A percentile compares a stretch with the other conserved stretches of the same genome.
Evolutionary conservation across 2,329 filamentous ascomycete species (phyloP).

Genomic region (Phaeosphaeriaceae sp.): DNA sequence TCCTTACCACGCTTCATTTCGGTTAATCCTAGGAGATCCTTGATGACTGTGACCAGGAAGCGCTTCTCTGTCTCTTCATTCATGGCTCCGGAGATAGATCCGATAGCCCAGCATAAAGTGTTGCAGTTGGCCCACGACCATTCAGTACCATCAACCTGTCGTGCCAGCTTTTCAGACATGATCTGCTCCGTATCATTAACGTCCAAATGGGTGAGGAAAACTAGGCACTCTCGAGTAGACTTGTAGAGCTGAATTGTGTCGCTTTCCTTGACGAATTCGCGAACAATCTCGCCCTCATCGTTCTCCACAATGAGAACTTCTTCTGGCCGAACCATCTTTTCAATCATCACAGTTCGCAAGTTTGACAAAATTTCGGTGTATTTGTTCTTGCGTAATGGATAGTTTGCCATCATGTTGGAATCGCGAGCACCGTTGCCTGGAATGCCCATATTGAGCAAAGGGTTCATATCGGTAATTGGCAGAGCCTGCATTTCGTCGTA

Average conservation of each 20-base stretch:
- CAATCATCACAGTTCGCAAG: slow-evolving; percentile 96
- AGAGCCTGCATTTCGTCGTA: slow-evolving; percentile 99
- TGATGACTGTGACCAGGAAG: slow-evolving; percentile 97
- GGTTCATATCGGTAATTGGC: slow-evolving; percentile 90
- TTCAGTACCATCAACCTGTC: slow-evolving; percentile 92
- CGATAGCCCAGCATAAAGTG: slow-evolving; percentile 98
- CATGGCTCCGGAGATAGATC: slow-evolving; percentile 98
- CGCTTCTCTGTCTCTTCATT: slow-evolving; percentile 99
- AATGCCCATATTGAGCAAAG: slow-evolving; percentile 79
- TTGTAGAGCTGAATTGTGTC: slow-evolving; percentile 99
- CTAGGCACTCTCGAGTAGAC: slow-evolving; percentile 94
- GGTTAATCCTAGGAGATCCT: slow-evolving; percentile 92
- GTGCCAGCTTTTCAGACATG: slow-evolving; percentile 97
- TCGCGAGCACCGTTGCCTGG: slow-evolving; percentile 84
- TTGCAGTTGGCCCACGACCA: slow-evolving; percentile 99
- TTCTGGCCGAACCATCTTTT: slow-evolving; percentile 98
- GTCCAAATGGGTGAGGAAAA: slow-evolving; percentile 96
- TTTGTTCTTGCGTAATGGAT: slow-evolving; percentile 96
- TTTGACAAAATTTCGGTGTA: slow-evolving; percentile 94
- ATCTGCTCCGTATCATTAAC: slow-evolving; percentile 97
- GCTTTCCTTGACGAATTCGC: slow-evolving; percentile 98
- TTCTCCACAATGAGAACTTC: slow-evolving; percentile 99
- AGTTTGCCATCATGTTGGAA: slow-evolving; percentile 82
- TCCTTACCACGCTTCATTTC: slow-evolving; percentile 99
- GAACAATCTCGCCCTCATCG: slow-evolving; percentile 97